Base-by-base conservation (phyloP, 2,329 filamentous ascomycete genomes). In the Pseudocercospora crystallina region DNA sequence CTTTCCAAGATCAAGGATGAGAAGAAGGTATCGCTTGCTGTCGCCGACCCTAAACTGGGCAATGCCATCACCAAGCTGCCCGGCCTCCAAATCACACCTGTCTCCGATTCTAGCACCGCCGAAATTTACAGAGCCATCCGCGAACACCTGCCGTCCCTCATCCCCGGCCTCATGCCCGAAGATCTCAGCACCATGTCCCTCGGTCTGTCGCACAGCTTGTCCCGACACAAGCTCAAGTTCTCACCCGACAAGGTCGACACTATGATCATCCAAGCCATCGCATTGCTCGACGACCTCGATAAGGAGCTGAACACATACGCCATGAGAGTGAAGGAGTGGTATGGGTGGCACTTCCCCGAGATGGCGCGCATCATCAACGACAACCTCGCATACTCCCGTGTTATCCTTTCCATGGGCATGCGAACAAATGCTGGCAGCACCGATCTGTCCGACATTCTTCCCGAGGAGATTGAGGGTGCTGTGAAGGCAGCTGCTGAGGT, bases 311-410 rank as follows among this genome's bases (percentile, higher is more conserved):
- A 99, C 79, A 94, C 89, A 64, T 97, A 96, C 69, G 92, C 94
- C 59, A 99, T 99, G 94, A 83, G 94, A 72, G 90, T 96, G 56
- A 97, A 97, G 84, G 94, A 99, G 74, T 99, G 94, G 94, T 99
- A 99, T 71, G 94, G 94, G 66, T 99, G 94, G 94, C 94, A 97
- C 75, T 99, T 97, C 79, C 94, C 94, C 35, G 94, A 99, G 78
- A 85, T 99, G 81, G 91, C 89, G 68, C 92, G 91, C 76, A 96
- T 97, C 68, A 81, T 96, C 62, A 95, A 95, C 73, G 94, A 99
- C 80, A 99, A 99, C 75, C 77, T 96, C 57, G 91, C 91, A 59
- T 99, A 96, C 71, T 85, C 91, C 53, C 86, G 86, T 61, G 85
- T 99, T 51, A 90, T 99, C 51, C 76, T 96, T 43, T 82, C 86